Conservation (phyloP, 2,329 filamentous ascomycete genomes). For the Sporothrix humicola region DNA sequence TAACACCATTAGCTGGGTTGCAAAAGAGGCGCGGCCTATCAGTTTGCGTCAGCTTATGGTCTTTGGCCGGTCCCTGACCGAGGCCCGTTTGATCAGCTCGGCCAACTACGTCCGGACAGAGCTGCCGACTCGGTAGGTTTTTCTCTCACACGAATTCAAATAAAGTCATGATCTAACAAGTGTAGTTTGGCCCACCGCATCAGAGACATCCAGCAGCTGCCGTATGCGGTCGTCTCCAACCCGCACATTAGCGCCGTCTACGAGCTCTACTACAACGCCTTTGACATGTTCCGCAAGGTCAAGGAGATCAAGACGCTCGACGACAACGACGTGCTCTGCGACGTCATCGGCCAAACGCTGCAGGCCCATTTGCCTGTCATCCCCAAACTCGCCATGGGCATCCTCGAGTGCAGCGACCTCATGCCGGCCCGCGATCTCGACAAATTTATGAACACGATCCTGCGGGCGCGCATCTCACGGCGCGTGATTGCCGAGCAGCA, state of each 20-base stretch:
- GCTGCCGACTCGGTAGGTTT: constrained; percentile 74
- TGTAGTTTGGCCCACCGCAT: constrained; percentile 85
- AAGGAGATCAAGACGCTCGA: constrained; percentile 83
- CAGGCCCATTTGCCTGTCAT: constrained; percentile 92
- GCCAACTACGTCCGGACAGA: constrained; percentile 98
- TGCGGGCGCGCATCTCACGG: constrained; percentile 90
- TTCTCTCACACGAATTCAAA: not conserved
- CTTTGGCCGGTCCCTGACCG: constrained; percentile 91
- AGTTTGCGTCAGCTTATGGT: constrained; percentile 96
- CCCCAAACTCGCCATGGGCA: constrained; percentile 90
- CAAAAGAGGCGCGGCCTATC: constrained; percentile 90
- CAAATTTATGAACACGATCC: constrained; percentile 90
- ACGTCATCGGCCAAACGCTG: constrained; percentile 77
- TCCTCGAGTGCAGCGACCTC: constrained; percentile 84
- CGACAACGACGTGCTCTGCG: constrained; percentile 88
- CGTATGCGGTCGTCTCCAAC: constrained; percentile 96
- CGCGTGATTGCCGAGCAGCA: constrained; percentile 98
- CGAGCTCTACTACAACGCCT: constrained; percentile 95
- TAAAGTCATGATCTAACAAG: not conserved
- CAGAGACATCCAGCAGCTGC: constrained; percentile 94
- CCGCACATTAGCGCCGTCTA: constrained; percentile 93
- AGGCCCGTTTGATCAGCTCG: constrained; percentile 85
- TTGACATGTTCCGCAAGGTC: constrained; percentile 84
- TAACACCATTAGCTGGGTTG: constrained; percentile 74
- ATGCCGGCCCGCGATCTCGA: constrained; percentile 84